A percentile compares a stretch with the other conserved stretches of the same genome.
Evolutionary conservation across 169 alveolate species (phyloP).

Genomic region (Cryptosporidium ryanae): DNA sequence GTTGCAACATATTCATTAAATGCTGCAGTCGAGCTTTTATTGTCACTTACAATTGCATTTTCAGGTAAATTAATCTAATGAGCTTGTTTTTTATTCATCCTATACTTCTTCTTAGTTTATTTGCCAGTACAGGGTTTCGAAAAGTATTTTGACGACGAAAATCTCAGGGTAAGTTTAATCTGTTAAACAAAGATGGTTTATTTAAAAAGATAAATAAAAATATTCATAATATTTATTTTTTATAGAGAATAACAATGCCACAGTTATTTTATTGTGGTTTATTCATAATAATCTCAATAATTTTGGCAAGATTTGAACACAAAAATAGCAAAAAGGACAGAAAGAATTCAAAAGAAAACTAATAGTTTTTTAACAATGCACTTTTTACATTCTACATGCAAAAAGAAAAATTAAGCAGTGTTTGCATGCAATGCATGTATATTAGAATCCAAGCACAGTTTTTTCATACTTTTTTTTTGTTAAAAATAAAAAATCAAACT

Average conservation of each 20-base stretch:
- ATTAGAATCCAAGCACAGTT: conserved; percentile 41
- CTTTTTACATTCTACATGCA: neutral
- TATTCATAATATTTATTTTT: neutral
- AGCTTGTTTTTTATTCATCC: neutral
- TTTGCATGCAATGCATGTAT: conserved; percentile 50
- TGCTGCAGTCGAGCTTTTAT: conserved; percentile 34
- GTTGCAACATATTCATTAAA: conserved; percentile 67
- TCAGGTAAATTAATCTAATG: conserved; percentile 53
- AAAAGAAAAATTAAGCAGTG: conserved; percentile 25
- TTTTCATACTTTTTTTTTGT: conserved; percentile 1
- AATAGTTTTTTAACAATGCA: neutral
- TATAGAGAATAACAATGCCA: conserved; percentile 54
- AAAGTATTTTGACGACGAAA: conserved; percentile 28
- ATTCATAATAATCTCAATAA: conserved; percentile 11
- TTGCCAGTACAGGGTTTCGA: conserved; percentile 63
- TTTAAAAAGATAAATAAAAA: neutral
- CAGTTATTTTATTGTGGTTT: conserved; percentile 58
- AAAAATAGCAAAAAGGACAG: neutral
- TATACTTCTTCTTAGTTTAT: conserved; percentile 13
- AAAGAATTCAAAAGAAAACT: neutral
- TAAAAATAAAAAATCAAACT: conserved; percentile 15
- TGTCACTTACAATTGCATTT: conserved; percentile 37
- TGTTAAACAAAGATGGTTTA: too few species aligned
- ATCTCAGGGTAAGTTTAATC: conserved; percentile 35
- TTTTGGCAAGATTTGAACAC: conserved; percentile 44